Conservation (phyloP, 352 stramenopile genomes). For the Phytophthora sojae region DNA sequence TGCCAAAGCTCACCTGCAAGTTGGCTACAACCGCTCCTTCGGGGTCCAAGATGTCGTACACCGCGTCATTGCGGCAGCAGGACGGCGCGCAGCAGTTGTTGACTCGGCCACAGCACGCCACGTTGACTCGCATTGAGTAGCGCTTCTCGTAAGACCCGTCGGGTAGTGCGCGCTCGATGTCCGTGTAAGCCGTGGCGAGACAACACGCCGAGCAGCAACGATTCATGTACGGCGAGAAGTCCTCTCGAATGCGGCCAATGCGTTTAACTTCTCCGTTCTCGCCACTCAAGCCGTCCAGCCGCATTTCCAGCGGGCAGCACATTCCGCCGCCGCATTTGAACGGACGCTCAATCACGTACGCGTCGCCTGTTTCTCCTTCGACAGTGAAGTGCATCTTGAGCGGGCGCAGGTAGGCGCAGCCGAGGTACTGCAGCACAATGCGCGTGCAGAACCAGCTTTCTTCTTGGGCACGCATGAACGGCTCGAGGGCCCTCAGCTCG, state of each 20-base stretch:
- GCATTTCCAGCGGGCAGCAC: slow-evolving; percentile 60
- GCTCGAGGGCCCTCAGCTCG: slow-evolving; percentile 58
- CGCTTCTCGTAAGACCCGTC: slow-evolving; percentile 63
- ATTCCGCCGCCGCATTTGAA: slow-evolving; percentile 46
- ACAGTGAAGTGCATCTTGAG: slow-evolving; percentile 59
- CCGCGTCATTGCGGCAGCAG: slow-evolving; percentile 67
- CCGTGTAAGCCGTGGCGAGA: slow-evolving; percentile 67
- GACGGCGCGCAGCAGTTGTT: slow-evolving; percentile 80
- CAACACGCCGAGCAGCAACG: slow-evolving; percentile 54
- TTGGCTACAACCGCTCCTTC: slow-evolving; percentile 61
- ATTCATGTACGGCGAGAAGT: slow-evolving; percentile 62
- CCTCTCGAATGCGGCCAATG: slow-evolving; percentile 58
- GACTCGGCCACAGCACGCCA: slow-evolving; percentile 61
- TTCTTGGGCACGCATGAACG: slow-evolving; percentile 58
- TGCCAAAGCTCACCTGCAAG: slow-evolving; percentile 63
- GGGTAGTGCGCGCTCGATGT: slow-evolving; percentile 61
- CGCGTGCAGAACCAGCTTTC: slow-evolving; percentile 47
- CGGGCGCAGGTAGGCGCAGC: slow-evolving; percentile 49
- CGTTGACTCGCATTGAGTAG: slow-evolving; percentile 63
- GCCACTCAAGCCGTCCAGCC: slow-evolving; percentile 32
- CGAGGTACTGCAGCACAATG: slow-evolving; percentile 43
- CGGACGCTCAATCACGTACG: slow-evolving; percentile 55
- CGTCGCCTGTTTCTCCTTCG: slow-evolving; percentile 44
- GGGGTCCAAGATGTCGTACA: slow-evolving; percentile 72
- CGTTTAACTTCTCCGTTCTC: slow-evolving; percentile 26